Conservation (phyloP, 1,284 basidiomycete genomes). For the Ustilago nuda region DNA sequence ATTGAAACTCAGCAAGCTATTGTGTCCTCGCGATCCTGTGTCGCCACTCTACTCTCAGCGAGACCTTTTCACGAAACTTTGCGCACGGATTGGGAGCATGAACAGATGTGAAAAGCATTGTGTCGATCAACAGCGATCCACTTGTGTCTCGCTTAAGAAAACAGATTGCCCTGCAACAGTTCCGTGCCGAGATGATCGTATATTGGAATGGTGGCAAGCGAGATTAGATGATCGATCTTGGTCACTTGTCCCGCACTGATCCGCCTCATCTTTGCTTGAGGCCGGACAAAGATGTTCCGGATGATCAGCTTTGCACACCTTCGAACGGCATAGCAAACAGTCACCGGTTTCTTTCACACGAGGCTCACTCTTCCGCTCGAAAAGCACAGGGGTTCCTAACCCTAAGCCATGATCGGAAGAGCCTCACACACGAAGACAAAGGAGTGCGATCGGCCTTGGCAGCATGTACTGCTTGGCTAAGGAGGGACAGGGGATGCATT, state of each 20-base stretch:
- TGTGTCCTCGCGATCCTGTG: not conserved
- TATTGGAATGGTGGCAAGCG: not conserved
- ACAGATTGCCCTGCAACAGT: not conserved
- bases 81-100: not conserved
- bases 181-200: not conserved
- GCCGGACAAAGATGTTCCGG: not conserved
- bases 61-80: conserved; percentile 11
- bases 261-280: not conserved
- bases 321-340: not conserved
- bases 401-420: not conserved
- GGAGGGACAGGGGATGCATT: not conserved
- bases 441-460: conserved; percentile 10
- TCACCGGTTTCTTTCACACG: not conserved
- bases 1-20: conserved; percentile 19
- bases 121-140: not conserved
- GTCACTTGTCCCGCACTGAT: not conserved
- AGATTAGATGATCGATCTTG: not conserved
- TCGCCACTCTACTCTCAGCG: not conserved
- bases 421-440: not conserved
- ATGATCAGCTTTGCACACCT: not conserved
- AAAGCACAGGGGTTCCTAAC: not conserved
- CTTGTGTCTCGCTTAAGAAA: conserved; percentile 2
- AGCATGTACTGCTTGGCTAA: not conserved
- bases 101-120: not conserved
- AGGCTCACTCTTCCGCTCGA: not conserved